Base-by-base conservation (phyloP, 2,329 filamentous ascomycete species). In the Trichoderma sp. region DNA sequence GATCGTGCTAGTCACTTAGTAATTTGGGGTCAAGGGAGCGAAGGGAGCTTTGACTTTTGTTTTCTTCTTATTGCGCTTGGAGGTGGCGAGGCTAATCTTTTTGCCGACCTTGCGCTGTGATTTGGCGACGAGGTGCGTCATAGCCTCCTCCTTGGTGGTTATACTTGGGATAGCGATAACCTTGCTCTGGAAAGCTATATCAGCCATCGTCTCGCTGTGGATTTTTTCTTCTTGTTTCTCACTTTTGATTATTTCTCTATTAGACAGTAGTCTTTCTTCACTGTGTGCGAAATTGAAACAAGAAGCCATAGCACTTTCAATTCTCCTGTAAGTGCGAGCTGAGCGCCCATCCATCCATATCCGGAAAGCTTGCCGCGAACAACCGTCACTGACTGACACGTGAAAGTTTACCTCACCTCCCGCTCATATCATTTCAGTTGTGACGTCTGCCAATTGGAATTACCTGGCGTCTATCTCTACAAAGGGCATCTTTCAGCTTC, bases 321-420 rank as follows among this genome's bases (percentile, higher is more conserved):
- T 24, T 57, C 1, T 40, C 29, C 56, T 57, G 63, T 67, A 33
- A 65, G 63, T 57, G 19, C 47, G 11, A 49, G 47, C 19, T 7
- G 21, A 49, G 47, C n/a, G 21, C 35, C 27, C 49, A 29, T 57
- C 37, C 53, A 31, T 31, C 55, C 63, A 59, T 11, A 37, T 59
- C 56, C 57, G 56, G 57, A 53, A 64, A 47, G 63, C 40, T 65
- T 59, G 27, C 63, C 63, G 63, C 29, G 63, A 59, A 56, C 55
- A 59, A 59, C 24, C 61, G 69, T 58, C 61, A 68, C 72, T 78
- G 76, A 78, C 77, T 78, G 76, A 77, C 77, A 79, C 76, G 77
- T 79, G 77, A 79, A 79, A 78, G 74, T 52, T 58, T 52, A n/a
- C 21, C 33, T 43, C 24, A 29, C 24, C 57, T 29, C 35, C 31